phyloP scores from a whole-genome alignment of 1,284 basidiomycete genomes.

The Melampsora larici-populina region DNA sequence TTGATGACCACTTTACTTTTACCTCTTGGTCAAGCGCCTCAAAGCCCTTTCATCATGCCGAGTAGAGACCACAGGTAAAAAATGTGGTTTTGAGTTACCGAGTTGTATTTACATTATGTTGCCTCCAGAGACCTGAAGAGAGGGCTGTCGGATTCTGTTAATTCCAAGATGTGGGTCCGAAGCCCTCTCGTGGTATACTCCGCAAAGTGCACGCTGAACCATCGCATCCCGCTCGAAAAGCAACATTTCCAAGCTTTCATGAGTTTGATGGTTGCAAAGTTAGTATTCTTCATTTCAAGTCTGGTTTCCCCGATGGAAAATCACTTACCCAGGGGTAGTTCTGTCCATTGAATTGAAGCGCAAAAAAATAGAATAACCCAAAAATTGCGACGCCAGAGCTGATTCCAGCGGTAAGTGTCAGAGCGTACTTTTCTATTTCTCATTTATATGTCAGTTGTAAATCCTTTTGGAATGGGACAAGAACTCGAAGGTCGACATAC shows the following conservation, averaged over 20 bases:
- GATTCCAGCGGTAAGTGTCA: constrained; percentile 32
- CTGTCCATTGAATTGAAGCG: constrained; percentile 32
- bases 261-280: not conserved
- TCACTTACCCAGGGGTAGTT: constrained; percentile 28
- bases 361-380: constrained; percentile 37
- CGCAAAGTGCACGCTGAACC: not conserved
- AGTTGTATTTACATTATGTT: too few relatives aligned
- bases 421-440: too few relatives aligned
- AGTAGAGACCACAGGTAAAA: too few relatives aligned
- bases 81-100: too few relatives aligned
- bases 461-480: too few relatives aligned
- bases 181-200: constrained; percentile 6
- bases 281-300: too few relatives aligned
- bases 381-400: constrained; percentile 35
- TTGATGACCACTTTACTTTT: too few relatives aligned
- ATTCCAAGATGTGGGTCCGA: not conserved
- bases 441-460: too few relatives aligned
- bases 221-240: constrained; percentile 15
- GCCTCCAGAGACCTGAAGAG: too few relatives aligned
- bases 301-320: not conserved
- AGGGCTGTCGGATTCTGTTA: not conserved
- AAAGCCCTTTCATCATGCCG: too few relatives aligned
- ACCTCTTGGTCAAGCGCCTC: too few relatives aligned
- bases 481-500: not conserved
- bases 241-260: constrained; percentile 17